Evolutionary conservation across 371 early-diverging fungal genomes (phyloP), one percentile per base, ranked within the genome.

Genomic region (Mucor saturninus): DNA sequence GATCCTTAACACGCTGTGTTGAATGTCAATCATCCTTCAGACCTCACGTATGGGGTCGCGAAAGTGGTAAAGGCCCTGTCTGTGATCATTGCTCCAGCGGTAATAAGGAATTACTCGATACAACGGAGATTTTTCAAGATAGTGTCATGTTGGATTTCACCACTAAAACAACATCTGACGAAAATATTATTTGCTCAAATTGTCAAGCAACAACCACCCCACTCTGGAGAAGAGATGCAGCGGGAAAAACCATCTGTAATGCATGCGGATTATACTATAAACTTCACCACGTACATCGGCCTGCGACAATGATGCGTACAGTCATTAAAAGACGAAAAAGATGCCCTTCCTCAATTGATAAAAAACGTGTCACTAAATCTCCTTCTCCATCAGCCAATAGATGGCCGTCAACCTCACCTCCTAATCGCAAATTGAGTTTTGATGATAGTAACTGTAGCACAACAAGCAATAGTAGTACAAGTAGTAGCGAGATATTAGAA

Each of bases 211-310:
- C 87, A 2, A 83, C 80, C 15, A 94, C 95, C 4, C 93, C 93
- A 3, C 77, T 92, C 11, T 95, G 95, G 95, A 76, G 95, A 43
- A 73, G 92, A 54, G 86, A 87, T 68, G 81, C 81, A 31, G 72
- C 80, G 39, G 90, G 89, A 32, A 80, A 88, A 31, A 76, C 81
- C 11, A 80, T 92, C 39, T 93, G 93, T 72, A 93, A 92, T 74
- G 92, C 93, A 2, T 93, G 93, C 67, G 92, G 93, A 2, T 73
- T 94, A 26, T 93, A 93, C 65, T 88, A 85, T 66, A 89, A 88
- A 61, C 76, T 91, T 1, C 93, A 94, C 68, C 73, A 74, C 50
- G 75, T 79, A 7, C 84, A 83, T 54, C 79, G 89, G 35, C 89
- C 83, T 13, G 76, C 79, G 30, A 78, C 74, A 32, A 80, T 86